Evolutionary conservation across 2,329 filamentous ascomycete species (phyloP), one percentile per base, ranked within the genome.

Genomic region (Cladophialophora exuberans): DNA sequence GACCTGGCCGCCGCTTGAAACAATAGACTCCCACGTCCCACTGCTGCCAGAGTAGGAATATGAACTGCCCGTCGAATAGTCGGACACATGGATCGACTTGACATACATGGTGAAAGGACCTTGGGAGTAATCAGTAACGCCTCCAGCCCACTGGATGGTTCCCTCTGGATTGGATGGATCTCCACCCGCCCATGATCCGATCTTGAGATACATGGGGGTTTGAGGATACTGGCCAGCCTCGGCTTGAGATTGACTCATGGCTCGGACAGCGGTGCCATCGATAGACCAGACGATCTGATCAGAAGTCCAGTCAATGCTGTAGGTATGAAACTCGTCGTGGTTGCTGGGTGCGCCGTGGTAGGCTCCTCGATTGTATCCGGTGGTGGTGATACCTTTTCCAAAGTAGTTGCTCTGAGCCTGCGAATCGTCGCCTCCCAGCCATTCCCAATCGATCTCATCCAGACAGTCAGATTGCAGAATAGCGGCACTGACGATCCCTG

Each of bases 371-470:
- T 95, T 90, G 77, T 93, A 96, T n/a, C 82, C 82, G 25, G 82
- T 86, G 3, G 67, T 64, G 0, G 90, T 92, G 64, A 89, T 81
- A 49, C 93, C 94, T 73, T 97, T 96, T 71, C 91, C 90, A 65
- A 99, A 99, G 76, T 96, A 99, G 75, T 99, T 99, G 64, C 86
- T 88, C 74, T 99, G 94, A n/a, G 96, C 89, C 72, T 96, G 80
- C 54, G 78, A 76, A 61, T 81, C 74, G 68, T 89, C 83, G 52
- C 86, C 84, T 54, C 94, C 94, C 20, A 99, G 83, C 90, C 92
- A 97, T 73, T 99, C 94, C 78, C 93, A 89, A 72, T 99, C 94
- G 67, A 99, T 96, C 76, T 99, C 94, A 73, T 99, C 94, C 39
- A 97, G 82, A 66, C 84, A 83, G 71, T 97, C 93, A 11, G 92